Conservation (phyloP, 148 eudicot genomes). For the Rhododendron molle region DNA sequence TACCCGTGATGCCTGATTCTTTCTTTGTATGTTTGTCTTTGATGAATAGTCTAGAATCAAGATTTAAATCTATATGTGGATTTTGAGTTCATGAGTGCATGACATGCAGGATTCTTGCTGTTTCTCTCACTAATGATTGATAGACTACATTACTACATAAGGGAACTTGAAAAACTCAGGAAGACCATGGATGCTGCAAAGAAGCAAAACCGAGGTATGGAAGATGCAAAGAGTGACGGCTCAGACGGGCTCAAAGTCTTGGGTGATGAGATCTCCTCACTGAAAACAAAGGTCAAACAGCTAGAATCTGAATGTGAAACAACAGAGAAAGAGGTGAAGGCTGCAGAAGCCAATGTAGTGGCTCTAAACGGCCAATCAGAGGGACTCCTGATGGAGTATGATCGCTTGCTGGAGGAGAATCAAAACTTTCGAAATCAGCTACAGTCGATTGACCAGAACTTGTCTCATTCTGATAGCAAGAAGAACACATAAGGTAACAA, state of each 20-base stretch:
- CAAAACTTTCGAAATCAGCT: conserved; percentile 25
- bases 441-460: conserved; percentile 19
- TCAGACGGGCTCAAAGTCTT: too few species aligned
- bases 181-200: conserved; percentile 32
- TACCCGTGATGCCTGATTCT: background rate
- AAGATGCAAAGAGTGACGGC: conserved; percentile 24
- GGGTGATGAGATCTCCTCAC: conserved; percentile 20
- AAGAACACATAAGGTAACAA: background rate
- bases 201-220: conserved; percentile 29
- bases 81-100: background rate
- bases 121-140: conserved; percentile 45
- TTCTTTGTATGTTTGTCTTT: background rate
- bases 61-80: background rate
- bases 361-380: conserved; percentile 26
- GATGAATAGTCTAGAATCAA: background rate
- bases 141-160: conserved; percentile 41
- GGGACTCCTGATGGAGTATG: conserved; percentile 24
- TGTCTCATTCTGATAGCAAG: conserved; percentile 18
- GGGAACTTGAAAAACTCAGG: conserved; percentile 40
- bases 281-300: conserved; percentile 23
- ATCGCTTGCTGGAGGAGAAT: conserved; percentile 31
- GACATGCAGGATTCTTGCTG: conserved; percentile 36
- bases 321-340: conserved; percentile 25
- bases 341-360: conserved; percentile 24
- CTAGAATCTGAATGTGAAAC: conserved; percentile 27